Percentiles rank a stretch among this genome's conserved stretches.
phyloP scores from a whole-genome alignment of 192 early-diverging fungal species.

The Backusella westeae region DNA sequence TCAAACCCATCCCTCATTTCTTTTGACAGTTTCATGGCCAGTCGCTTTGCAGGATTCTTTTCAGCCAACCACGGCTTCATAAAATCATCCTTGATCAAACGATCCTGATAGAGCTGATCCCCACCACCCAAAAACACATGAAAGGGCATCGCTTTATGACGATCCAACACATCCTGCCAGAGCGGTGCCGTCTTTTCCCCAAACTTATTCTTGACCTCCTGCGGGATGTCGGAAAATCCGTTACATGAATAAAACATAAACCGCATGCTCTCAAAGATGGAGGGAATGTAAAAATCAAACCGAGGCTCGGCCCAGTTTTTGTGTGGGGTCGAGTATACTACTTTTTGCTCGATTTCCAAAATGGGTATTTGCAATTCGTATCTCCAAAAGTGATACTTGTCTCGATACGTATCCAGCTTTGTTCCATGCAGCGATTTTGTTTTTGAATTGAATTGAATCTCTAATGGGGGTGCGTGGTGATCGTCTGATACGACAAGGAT shows the following conservation, averaged over 20 bases:
- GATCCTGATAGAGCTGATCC: conserved; percentile 70
- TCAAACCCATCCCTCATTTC: conserved; percentile 28
- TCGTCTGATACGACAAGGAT: conserved; percentile 41
- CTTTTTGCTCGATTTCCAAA: conserved; percentile 40
- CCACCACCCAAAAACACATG: conserved; percentile 74
- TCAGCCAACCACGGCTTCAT: conserved; percentile 58
- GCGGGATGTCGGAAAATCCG: conserved; percentile 58
- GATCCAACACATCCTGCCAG: conserved; percentile 65
- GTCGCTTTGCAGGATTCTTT: conserved; percentile 23
- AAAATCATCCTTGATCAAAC: conserved; percentile 48
- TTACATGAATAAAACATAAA: conserved; percentile 73
- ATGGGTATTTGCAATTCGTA: conserved; percentile 56
- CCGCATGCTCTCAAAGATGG: conserved; percentile 51
- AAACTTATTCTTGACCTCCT: conserved; percentile 41
- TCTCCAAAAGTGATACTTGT: conserved; percentile 61
- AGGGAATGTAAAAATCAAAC: conserved; percentile 44
- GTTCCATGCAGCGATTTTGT: conserved; percentile 6
- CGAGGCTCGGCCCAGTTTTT: conserved; percentile 37
- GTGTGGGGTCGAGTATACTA: conserved; percentile 15
- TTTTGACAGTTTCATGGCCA: conserved; percentile 17
- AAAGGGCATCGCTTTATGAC: conserved; percentile 57
- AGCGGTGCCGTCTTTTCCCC: conserved; percentile 46
- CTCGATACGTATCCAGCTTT: conserved; percentile 49
- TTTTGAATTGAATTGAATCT: conserved; percentile 12
- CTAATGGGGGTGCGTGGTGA: conserved; percentile 19